These are phyloP conservation scores for Fagopyrum homotropicum DNA, from an alignment of 148 eudicot species.

Conservation along the genomic window DNA sequence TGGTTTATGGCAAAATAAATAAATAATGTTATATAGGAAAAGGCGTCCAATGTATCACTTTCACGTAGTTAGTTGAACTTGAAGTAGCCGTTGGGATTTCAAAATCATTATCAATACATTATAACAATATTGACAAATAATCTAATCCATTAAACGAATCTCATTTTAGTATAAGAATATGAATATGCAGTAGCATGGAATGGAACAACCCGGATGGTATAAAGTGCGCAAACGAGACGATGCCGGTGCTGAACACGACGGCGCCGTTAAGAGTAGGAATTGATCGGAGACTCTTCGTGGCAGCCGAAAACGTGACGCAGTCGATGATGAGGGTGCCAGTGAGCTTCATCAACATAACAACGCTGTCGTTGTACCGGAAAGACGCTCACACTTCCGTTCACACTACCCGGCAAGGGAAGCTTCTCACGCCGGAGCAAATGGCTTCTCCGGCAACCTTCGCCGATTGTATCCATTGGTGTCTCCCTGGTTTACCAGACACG, in stretches of 20 bases:
- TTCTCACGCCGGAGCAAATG: constrained; percentile 61
- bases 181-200: constrained; percentile 54
- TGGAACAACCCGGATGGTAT: constrained; percentile 92
- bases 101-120: neutral
- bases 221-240: constrained; percentile 75
- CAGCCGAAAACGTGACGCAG: constrained; percentile 46
- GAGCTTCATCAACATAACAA: constrained; percentile 67
- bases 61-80: neutral
- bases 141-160: neutral
- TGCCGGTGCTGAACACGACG: constrained; percentile 60
- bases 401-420: constrained; percentile 79
- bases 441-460: constrained; percentile 64
- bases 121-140: neutral
- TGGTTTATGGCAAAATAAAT: too few relatives aligned
- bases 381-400: constrained; percentile 91
- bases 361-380: constrained; percentile 75
- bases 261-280: constrained; percentile 74
- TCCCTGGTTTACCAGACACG: constrained; percentile 87
- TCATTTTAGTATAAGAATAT: neutral
- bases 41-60: too few relatives aligned
- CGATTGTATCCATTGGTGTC: constrained; percentile 96
- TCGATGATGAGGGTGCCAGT: constrained; percentile 61
- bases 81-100: constrained; percentile 10
- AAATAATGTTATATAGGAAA: too few relatives aligned
- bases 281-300: constrained; percentile 53